Base-by-base conservation (phyloP, 106 monocot genomes). In the Allium sativum region DNA sequence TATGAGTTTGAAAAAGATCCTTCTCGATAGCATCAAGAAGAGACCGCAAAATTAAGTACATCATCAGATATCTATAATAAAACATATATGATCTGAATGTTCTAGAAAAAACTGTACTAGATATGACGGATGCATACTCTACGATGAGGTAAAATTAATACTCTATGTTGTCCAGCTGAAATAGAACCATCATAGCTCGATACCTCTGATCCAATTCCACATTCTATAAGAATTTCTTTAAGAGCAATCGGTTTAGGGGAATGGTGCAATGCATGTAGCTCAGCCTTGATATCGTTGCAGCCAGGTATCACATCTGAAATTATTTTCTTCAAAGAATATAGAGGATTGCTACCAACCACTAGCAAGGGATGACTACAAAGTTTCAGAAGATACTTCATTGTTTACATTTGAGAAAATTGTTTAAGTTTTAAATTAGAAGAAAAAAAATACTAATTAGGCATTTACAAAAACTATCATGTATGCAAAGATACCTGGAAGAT, bases 331-430 rank as follows among this genome's bases (percentile, higher is more conserved):
- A 87, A 11, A 58, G 79, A 70, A 48, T 79, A 75, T 22, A 77
- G 64, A 56, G 87, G 82, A 10, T 76, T 87, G 55, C 79, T 79
- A 57, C 96, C 91, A 68, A 84, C 59, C n/a, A 82, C 96, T 67
- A 96, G 96, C 74, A 96, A 82, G 13, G 96, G 96, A 73, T 96
- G 96, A 58, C 96, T 85, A 66, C 96, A 96, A 14, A 96, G 75
- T 64, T 96, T 96, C 48, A 96, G 62, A 53, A 96, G 57, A 72
- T 96, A 96, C 54, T 96, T 79, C 53, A 96, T 48, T 18, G 96
- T 90, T 90, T 95, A 73, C 17, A 79, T 61, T 11, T 40, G 13
- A 71, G 55, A 74, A 61, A 52, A 44, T 50, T 22, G 13, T 48
- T n/a, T 12, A 31, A 31, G 31, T 31, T 31, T 31, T 31, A 31